Percentiles rank a stretch among this genome's conserved stretches.
phyloP scores from a whole-genome alignment of 371 early-diverging fungal genomes.

The Haplosporangium sp. region DNA sequence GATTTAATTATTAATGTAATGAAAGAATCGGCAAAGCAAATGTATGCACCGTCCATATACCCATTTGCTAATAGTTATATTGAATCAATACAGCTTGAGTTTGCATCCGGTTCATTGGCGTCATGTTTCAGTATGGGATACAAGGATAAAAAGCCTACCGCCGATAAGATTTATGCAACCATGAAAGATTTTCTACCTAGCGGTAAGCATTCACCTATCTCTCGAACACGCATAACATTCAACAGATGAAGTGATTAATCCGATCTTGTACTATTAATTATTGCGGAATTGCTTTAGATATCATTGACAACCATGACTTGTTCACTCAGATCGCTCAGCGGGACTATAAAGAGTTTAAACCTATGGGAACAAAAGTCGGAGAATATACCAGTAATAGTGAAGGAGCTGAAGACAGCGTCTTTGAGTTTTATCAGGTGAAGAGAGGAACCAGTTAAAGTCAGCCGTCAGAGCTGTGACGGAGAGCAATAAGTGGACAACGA shows the following conservation, averaged over 20 bases:
- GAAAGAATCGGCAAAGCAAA: conserved; percentile 13
- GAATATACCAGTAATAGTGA: conserved; percentile 67
- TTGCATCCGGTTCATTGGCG: conserved; percentile 82
- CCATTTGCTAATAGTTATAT: conserved; percentile 3
- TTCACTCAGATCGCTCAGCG: conserved; percentile 70
- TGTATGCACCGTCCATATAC: neutral
- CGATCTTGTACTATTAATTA: neutral
- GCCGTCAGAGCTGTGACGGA: neutral
- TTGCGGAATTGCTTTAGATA: conserved; percentile 40
- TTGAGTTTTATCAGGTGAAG: conserved; percentile 83
- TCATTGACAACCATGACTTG: conserved; percentile 65
- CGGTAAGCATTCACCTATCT: conserved; percentile 43
- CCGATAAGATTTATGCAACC: conserved; percentile 61
- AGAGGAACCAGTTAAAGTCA: neutral
- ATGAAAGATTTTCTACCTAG: conserved; percentile 61
- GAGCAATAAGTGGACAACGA: neutral
- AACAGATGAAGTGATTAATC: neutral
- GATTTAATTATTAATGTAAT: conserved; percentile 76
- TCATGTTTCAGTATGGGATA: conserved; percentile 76
- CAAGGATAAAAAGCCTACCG: conserved; percentile 57
- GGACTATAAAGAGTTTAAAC: conserved; percentile 72
- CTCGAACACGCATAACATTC: neutral
- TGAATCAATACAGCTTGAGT: conserved; percentile 68
- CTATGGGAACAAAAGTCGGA: conserved; percentile 78
- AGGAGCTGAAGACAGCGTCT: conserved; percentile 60